Base-by-base conservation (phyloP, 2,329 filamentous ascomycete species). In the Apiospora kogelbergensis region DNA sequence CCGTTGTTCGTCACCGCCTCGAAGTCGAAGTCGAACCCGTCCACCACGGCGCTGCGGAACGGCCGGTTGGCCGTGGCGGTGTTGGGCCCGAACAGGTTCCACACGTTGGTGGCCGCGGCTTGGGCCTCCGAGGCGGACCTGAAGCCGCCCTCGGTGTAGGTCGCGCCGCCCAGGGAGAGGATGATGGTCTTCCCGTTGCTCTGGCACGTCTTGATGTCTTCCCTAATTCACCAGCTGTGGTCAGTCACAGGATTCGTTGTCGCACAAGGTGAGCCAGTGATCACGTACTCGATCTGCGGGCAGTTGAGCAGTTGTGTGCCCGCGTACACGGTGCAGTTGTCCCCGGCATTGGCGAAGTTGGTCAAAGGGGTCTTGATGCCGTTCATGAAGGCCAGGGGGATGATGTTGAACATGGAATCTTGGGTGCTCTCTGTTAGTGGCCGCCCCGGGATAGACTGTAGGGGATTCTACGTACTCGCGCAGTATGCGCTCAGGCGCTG, bases 11-110 rank as follows among this genome's bases (percentile, higher is more conserved):
- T 85, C 2, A 79, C 78, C 5, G 86, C 83, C 80, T 94, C 91
- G 71, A 94, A 90, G 77, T 94, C 92, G 72, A 94, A 89, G 79
- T 94, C 92, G 77, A 94, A 93, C 5, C 92, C 92, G 77, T 94
- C 91, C 53, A 94, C 81, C 4, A 88, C 83, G 11, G 89, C 87
- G 15, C 81, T 79, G 67, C 90, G 90, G 76, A 94, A 94, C 1
- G 92, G 92, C 10, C 92, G 88, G 68, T 87, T 83, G 9, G 81
- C 81, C 1, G 78, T 79, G 48, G 79, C 82, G 40, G 79, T 81
- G 15, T 79, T 76, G 5, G 91, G 89, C 2, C 92, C 92, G 77
- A 93, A 94, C 71, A 90, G 91, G 66, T 86, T 82, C 91, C 91
- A 94, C 68, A 94, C 81, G 24, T 86, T 82, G 67, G 90, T 80